These are phyloP conservation scores for Rubus parviflorus DNA, from an alignment of 306 rosid genomes.

Conservation along the genomic window DNA sequence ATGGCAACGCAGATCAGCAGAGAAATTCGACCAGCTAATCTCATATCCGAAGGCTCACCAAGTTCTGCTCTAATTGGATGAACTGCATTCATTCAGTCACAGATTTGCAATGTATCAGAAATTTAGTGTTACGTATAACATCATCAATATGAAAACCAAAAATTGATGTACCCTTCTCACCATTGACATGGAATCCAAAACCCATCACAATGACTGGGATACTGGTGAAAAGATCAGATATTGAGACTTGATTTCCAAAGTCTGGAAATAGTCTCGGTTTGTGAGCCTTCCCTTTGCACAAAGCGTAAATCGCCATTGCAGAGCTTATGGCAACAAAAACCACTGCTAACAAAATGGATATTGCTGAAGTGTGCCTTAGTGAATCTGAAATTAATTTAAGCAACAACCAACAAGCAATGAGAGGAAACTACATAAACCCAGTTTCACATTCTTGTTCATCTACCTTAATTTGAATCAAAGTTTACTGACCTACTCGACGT, in stretches of 20 bases:
- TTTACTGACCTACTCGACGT: constrained; percentile 49
- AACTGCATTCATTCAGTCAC: constrained; percentile 42
- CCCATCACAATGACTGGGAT: constrained; percentile 54
- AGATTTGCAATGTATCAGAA: constrained; percentile 14
- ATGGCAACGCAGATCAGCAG: constrained; percentile 36
- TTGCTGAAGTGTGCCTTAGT: constrained; percentile 56
- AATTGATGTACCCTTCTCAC: constrained; percentile 29
- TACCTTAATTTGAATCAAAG: not conserved
- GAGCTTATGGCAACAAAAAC: constrained; percentile 55
- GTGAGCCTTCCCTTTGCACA: constrained; percentile 43
- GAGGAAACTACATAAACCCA: not conserved
- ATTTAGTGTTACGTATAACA: not conserved
- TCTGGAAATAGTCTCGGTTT: constrained; percentile 47
- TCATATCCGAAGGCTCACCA: constrained; percentile 43
- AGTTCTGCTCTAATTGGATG: constrained; percentile 72
- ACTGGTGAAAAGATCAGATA: constrained; percentile 54
- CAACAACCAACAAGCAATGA: not conserved
- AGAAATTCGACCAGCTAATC: constrained; percentile 35
- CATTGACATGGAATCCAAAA: constrained; percentile 58
- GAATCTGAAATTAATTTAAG: constrained; percentile 39
- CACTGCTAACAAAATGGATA: constrained; percentile 53
- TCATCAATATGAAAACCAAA: not conserved
- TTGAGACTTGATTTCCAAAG: constrained; percentile 41
- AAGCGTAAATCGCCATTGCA: constrained; percentile 51
- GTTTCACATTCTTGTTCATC: not conserved